Conservation (phyloP, 2,329 filamentous ascomycete genomes). For the Fusarium sambucinum region DNA sequence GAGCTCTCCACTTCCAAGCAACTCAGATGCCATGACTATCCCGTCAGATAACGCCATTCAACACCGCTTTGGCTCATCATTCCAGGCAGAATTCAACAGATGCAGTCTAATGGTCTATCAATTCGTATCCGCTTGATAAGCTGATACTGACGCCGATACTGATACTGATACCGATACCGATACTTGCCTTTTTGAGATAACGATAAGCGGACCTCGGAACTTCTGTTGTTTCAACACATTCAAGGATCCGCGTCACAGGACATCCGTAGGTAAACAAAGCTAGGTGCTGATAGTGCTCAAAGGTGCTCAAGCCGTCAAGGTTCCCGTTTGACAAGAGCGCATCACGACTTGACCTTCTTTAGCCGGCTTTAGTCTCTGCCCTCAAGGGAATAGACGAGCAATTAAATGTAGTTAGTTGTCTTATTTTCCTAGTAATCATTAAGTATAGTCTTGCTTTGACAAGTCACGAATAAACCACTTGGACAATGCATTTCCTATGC, state of each 20-base stretch:
- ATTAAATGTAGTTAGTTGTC: neutral
- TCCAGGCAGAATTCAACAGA: slow-evolving; percentile 28
- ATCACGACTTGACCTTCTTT: neutral
- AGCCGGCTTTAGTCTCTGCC: neutral
- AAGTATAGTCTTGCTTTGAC: neutral
- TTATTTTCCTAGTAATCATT: neutral
- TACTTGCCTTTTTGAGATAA: slow-evolving; percentile 17
- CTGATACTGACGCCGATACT: neutral
- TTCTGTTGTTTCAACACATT: slow-evolving; percentile 14
- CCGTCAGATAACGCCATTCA: slow-evolving; percentile 49
- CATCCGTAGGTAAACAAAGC: slow-evolving; percentile 9
- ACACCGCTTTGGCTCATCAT: slow-evolving; percentile 45
- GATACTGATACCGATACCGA: slow-evolving; percentile 7
- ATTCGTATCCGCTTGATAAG: slow-evolving; percentile 20
- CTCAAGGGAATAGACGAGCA: neutral
- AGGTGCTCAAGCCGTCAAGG: neutral
- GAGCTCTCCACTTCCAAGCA: slow-evolving; percentile 32
- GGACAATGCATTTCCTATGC: neutral
- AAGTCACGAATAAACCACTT: neutral
- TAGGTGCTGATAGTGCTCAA: slow-evolving; percentile 5
- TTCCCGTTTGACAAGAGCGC: neutral
- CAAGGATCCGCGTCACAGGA: slow-evolving; percentile 2
- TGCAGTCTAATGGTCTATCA: slow-evolving; percentile 6
- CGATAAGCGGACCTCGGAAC: slow-evolving; percentile 21
- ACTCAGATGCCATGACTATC: slow-evolving; percentile 39